Percentiles rank a stretch among this genome's conserved stretches.
phyloP scores from a whole-genome alignment of 2,329 filamentous ascomycete genomes.

The Hypomyces rosellus region DNA sequence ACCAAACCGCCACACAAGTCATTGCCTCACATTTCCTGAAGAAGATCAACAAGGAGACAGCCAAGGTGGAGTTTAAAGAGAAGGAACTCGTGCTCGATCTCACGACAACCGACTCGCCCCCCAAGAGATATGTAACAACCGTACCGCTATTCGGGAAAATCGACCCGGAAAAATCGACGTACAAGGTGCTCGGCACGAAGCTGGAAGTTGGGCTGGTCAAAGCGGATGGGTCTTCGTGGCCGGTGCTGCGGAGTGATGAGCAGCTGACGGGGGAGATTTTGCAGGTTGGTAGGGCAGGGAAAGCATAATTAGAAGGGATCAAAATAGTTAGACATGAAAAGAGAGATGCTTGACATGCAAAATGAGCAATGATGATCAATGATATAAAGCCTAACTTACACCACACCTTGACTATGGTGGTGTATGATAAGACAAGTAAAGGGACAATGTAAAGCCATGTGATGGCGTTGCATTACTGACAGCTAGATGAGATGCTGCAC shows the following conservation, averaged over 20 bases:
- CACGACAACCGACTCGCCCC: slow-evolving; percentile 68
- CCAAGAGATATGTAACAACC: slow-evolving; percentile 70
- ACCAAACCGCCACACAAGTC: slow-evolving; percentile 79
- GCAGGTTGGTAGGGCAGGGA: slow-evolving; percentile 72
- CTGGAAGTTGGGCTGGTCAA: slow-evolving; percentile 70
- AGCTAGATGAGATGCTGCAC: too few species aligned
- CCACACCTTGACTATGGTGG: too few species aligned
- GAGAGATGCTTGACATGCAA: too few species aligned
- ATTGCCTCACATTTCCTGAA: slow-evolving; percentile 94
- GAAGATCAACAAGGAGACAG: slow-evolving; percentile 82
- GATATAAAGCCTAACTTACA: too few species aligned
- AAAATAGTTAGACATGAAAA: too few species aligned
- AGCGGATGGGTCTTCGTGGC: slow-evolving; percentile 75
- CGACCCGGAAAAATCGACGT: slow-evolving; percentile 66
- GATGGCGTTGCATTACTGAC: too few species aligned
- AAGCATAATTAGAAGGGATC: slow-evolving; percentile 1
- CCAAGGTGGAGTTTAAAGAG: slow-evolving; percentile 63
- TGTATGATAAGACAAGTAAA: too few species aligned
- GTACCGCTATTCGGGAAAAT: slow-evolving; percentile 74
- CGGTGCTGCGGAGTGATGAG: slow-evolving; percentile 76
- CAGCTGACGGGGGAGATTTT: slow-evolving; percentile 67
- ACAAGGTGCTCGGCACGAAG: slow-evolving; percentile 83
- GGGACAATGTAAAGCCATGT: too few species aligned
- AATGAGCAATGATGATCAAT: too few species aligned
- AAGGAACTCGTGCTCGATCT: slow-evolving; percentile 69